Evolutionary conservation across 2,329 filamentous ascomycete genomes (phyloP).

Genomic region (Penicillium freii): DNA sequence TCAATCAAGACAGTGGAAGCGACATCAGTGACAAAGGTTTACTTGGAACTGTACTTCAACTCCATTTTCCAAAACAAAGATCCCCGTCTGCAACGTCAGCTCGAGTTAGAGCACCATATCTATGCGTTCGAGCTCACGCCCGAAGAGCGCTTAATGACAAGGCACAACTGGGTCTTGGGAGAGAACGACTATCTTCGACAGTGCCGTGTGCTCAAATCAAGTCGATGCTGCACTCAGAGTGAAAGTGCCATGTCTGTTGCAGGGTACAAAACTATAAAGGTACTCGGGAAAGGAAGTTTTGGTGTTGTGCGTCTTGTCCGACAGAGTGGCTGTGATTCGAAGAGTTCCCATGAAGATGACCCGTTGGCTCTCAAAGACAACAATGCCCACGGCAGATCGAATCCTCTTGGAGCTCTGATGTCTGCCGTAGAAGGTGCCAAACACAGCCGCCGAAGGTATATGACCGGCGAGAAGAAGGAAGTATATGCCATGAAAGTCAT

Average conservation of each 20-base stretch:
- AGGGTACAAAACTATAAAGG: conserved; percentile 76
- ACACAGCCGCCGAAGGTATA: conserved; percentile 28
- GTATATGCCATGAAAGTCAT: conserved; percentile 98
- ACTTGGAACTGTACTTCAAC: conserved; percentile 80
- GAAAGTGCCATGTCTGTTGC: conserved; percentile 54
- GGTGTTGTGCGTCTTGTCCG: conserved; percentile 83
- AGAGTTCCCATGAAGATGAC: conserved; percentile 13
- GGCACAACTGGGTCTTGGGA: conserved; percentile 60
- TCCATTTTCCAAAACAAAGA: conserved; percentile 59
- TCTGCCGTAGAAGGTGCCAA: conserved; percentile 22
- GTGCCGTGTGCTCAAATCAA: conserved; percentile 66
- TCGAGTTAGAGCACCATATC: conserved; percentile 64
- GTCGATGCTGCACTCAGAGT: conserved; percentile 47
- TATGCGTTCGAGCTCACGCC: conserved; percentile 55
- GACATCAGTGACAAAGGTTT: conserved; percentile 77
- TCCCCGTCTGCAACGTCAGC: conserved; percentile 60
- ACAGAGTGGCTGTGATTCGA: conserved; percentile 45
- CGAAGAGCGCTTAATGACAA: conserved; percentile 55
- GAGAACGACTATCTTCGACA: conserved; percentile 77
- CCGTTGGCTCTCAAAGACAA: not conserved
- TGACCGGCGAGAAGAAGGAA: conserved; percentile 47
- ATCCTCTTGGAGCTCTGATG: conserved; percentile 10
- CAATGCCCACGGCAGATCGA: not conserved
- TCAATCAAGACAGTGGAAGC: conserved; percentile 67
- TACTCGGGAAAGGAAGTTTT: conserved; percentile 91